Evolutionary conservation across 2,329 filamentous ascomycete genomes (phyloP).

Genomic region (Fusarium sp.): DNA sequence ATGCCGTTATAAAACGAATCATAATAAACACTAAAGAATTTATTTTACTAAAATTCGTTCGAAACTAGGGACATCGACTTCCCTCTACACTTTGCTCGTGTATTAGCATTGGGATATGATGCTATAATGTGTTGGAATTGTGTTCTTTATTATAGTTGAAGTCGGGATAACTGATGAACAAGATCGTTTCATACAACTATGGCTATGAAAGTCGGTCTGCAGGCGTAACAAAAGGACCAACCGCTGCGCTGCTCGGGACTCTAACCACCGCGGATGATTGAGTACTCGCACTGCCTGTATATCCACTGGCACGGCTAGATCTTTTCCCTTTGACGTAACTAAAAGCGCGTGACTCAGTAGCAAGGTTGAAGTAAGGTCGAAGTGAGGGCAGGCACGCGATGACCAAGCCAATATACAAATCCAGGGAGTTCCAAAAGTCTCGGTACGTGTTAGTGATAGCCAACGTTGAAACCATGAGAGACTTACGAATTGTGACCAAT

Average conservation of each 20-base stretch:
- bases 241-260: neutral
- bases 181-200: neutral
- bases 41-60: neutral
- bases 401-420: conserved; percentile 22
- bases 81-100: neutral
- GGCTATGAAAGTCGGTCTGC: neutral
- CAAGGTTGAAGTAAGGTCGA: conserved; percentile 31
- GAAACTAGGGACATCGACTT: neutral
- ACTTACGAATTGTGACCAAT: conserved; percentile 3
- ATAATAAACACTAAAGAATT: neutral
- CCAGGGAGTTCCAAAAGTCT: conserved; percentile 27
- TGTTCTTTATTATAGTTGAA: no score
- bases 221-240: neutral
- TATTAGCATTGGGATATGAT: no score
- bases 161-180: no score
- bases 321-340: conserved; percentile 15
- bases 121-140: no score
- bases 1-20: neutral
- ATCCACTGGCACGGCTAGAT: neutral
- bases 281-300: neutral
- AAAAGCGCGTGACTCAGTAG: conserved; percentile 24
- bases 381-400: conserved; percentile 24
- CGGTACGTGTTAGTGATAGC: accelerated
- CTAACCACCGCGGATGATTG: neutral
- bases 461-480: accelerated